Conservation (phyloP, 257 asterid genomes). For the Anisodus acutangulus region DNA sequence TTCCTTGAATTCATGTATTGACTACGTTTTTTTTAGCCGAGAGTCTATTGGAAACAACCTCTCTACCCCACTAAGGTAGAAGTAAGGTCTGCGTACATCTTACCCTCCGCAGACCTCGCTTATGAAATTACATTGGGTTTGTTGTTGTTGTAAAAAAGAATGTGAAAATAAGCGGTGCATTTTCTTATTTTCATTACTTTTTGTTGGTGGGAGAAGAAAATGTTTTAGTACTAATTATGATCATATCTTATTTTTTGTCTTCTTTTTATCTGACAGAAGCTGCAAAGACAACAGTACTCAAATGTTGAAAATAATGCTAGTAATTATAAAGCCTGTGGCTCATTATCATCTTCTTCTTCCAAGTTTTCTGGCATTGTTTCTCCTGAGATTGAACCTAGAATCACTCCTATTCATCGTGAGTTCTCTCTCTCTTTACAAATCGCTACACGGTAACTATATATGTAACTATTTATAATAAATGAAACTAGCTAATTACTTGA, state of each 20-base stretch:
- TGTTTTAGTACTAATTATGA: neutral
- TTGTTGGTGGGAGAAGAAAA: neutral
- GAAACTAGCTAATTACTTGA: neutral
- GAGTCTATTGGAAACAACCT: no score
- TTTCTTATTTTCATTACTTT: neutral
- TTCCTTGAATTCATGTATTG: no score
- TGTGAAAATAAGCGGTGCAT: neutral
- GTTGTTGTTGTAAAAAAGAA: neutral
- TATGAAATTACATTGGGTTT: no score
- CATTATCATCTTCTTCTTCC: conserved; percentile 8
- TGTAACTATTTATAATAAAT: neutral
- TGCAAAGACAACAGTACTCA: conserved; percentile 24
- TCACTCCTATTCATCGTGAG: conserved; percentile 6
- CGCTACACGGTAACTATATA: neutral
- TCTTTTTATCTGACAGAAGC: conserved; percentile 4
- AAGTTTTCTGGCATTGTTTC: conserved; percentile 23
- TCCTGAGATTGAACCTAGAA: conserved; percentile 10
- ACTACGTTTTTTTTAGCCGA: no score
- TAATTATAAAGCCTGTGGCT: neutral
- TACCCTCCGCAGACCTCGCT: no score
- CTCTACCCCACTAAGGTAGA: no score
- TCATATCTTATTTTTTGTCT: neutral
- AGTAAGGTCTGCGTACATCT: no score
- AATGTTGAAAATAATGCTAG: conserved; percentile 20
- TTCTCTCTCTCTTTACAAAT: neutral